Evolutionary conservation across 2,329 filamentous ascomycete genomes (phyloP).

Genomic region (Cladosporium colombiae): DNA sequence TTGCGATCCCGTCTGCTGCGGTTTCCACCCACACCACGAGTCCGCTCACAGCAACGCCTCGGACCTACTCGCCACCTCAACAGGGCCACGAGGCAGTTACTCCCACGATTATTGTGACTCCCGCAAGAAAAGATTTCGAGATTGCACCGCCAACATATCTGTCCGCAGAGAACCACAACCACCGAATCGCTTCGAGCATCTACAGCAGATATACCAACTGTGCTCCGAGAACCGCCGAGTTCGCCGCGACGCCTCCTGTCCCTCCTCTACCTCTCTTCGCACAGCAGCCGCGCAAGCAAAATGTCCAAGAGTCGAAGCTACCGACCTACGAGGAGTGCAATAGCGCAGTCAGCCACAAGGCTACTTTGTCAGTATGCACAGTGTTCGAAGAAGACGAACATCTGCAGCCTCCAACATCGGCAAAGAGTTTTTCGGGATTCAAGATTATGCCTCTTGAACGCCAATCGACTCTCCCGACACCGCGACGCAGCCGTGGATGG

Average conservation of each 20-base stretch:
- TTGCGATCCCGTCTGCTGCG: slow-evolving; percentile 61
- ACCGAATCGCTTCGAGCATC: slow-evolving; percentile 57
- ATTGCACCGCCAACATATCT: slow-evolving; percentile 61
- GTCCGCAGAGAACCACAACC: background rate
- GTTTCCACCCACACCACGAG: slow-evolving; percentile 46
- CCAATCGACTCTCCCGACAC: slow-evolving; percentile 50
- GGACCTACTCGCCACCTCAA: background rate
- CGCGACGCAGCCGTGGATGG: slow-evolving; percentile 67
- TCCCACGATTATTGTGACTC: slow-evolving; percentile 56
- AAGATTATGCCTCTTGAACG: slow-evolving; percentile 29
- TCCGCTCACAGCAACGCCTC: slow-evolving; percentile 29
- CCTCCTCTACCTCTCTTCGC: slow-evolving; percentile 54
- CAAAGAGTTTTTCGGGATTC: background rate
- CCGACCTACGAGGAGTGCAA: slow-evolving; percentile 11
- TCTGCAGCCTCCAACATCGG: slow-evolving; percentile 43
- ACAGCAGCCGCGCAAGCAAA: slow-evolving; percentile 5
- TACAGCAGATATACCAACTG: slow-evolving; percentile 59
- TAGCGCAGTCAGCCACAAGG: slow-evolving; percentile 27
- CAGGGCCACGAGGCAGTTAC: slow-evolving; percentile 35
- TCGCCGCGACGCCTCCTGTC: slow-evolving; percentile 57
- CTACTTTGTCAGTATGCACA: slow-evolving; percentile 60
- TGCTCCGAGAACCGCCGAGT: slow-evolving; percentile 24
- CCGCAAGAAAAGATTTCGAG: slow-evolving; percentile 52
- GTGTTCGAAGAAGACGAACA: slow-evolving; percentile 67
- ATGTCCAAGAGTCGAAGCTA: slow-evolving; percentile 8